Evolutionary conservation across 2,329 filamentous ascomycete species (phyloP).

Genomic region (Monilinia aucupariae): DNA sequence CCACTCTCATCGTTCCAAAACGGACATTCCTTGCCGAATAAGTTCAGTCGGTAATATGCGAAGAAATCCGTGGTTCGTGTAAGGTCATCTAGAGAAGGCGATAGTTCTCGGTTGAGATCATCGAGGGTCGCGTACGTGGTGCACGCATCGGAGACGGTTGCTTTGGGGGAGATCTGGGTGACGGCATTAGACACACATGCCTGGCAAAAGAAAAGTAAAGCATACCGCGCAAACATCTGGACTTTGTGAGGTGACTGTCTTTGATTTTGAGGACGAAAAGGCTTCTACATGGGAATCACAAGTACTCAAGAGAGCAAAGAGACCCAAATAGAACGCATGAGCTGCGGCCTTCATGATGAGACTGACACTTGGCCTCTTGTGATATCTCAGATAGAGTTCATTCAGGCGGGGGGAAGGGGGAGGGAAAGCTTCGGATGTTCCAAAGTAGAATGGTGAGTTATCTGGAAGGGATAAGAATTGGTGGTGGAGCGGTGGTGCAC

Average conservation of each 20-base stretch:
- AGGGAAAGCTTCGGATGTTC: not conserved
- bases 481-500: too few relatives aligned
- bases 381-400: not conserved
- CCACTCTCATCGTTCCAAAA: conserved; percentile 93
- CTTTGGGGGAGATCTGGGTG: conserved; percentile 73
- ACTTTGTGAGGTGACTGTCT: conserved; percentile 33
- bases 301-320: conserved; percentile 52
- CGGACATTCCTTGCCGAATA: conserved; percentile 90
- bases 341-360: conserved; percentile 47
- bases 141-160: conserved; percentile 90
- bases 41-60: conserved; percentile 90
- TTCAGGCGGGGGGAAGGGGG: not conserved
- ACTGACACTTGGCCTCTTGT: conserved; percentile 22
- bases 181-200: conserved; percentile 34
- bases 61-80: conserved; percentile 94
- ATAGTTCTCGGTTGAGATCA: conserved; percentile 68
- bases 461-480: too few relatives aligned
- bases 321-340: conserved; percentile 55
- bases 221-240: conserved; percentile 39
- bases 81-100: conserved; percentile 72
- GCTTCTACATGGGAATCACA: conserved; percentile 42
- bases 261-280: conserved; percentile 28
- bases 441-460: not conserved
- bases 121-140: conserved; percentile 91
- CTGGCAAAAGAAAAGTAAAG: conserved; percentile 29